Evolutionary conservation across 2,329 filamentous ascomycete genomes (phyloP).

Genomic region (Xylaria sp.): DNA sequence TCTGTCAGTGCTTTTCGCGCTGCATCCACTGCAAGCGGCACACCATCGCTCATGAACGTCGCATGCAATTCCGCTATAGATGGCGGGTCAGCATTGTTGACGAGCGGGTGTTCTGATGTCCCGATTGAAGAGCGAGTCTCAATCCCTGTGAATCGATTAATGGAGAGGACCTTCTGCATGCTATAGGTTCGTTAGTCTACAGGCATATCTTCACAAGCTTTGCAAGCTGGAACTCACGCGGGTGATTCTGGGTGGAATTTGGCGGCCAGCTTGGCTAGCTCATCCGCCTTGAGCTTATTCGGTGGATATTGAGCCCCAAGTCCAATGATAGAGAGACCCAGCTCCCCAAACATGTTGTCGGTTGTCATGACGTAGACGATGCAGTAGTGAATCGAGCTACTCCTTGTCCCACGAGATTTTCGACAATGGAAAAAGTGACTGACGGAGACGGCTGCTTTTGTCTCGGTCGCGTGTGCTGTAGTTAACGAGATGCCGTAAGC

Average conservation of each 20-base stretch:
- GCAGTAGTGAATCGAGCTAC: not conserved
- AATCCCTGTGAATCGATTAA: conserved; percentile 74
- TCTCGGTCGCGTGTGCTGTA: conserved; percentile 6
- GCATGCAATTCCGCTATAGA: conserved; percentile 66
- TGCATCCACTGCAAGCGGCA: conserved; percentile 67
- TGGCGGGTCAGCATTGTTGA: conserved; percentile 65
- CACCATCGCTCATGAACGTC: conserved; percentile 66
- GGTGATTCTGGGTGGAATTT: conserved; percentile 69
- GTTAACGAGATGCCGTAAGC: conserved; percentile 22
- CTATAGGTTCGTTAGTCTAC: conserved; percentile 51
- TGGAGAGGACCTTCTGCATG: conserved; percentile 71
- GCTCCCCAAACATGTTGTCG: conserved; percentile 58
- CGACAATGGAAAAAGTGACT: conserved; percentile 4
- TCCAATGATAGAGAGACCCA: conserved; percentile 71
- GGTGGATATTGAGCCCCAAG: conserved; percentile 71
- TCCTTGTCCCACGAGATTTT: not conserved
- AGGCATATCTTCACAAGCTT: not conserved
- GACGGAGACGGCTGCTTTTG: conserved; percentile 9
- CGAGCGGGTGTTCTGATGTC: conserved; percentile 68
- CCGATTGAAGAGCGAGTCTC: conserved; percentile 72
- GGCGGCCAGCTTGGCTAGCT: conserved; percentile 63
- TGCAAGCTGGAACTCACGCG: conserved; percentile 59
- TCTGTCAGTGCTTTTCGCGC: conserved; percentile 66
- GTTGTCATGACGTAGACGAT: conserved; percentile 53
- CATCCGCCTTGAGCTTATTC: conserved; percentile 60